Evolutionary conservation across 768 basidiomycete genomes (phyloP), one percentile per base, ranked within the genome.

Genomic region (Tricholoma hemisulphureum): DNA sequence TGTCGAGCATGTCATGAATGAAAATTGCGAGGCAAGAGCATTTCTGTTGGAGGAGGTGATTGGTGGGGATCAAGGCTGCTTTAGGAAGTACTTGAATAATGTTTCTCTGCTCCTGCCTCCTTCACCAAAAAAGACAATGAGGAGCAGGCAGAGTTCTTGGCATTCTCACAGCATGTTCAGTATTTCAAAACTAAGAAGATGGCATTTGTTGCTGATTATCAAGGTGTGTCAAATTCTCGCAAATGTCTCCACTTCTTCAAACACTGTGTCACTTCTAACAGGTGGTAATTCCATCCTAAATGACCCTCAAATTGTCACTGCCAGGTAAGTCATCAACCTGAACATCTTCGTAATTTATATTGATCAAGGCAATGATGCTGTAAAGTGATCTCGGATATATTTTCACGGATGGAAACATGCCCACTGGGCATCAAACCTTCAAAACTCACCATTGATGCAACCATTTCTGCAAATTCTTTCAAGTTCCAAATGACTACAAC

Each of bases 261-360:
- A 77, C 61, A 73, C 65, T 29, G 77, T 69, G 53, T 61, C 63
- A n/a, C n/a, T n/a, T n/a, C n/a, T n/a, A 16, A 70, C 67, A 11
- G 53, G 74, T 6, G 77, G 79, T 57, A 59, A 64, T 8, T 68
- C n/a, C n/a, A n/a, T 79, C 16, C 73, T 79, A 48, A 72, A n/a
- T n/a, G n/a, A n/a, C n/a, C n/a, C n/a, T n/a, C n/a, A n/a, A n/a
- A n/a, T 58, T 48, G 51, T 53, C 8, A 57, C 52, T n/a, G 18
- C 26, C 26, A 51, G 32, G 57, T 58, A 45, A 53, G 41, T 29
- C n/a, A 9, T 7, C 6, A 7, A 13, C 23, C 6, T n/a, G 10
- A 20, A 41, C n/a, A n/a, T n/a, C n/a, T 53, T 39, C 16, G 6
- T 5, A 7, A 16, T 20, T 18, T n/a, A n/a, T n/a, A 10, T 2